Evolutionary conservation across 257 asterid species (phyloP).

Genomic region (Eucommia ulmoides): DNA sequence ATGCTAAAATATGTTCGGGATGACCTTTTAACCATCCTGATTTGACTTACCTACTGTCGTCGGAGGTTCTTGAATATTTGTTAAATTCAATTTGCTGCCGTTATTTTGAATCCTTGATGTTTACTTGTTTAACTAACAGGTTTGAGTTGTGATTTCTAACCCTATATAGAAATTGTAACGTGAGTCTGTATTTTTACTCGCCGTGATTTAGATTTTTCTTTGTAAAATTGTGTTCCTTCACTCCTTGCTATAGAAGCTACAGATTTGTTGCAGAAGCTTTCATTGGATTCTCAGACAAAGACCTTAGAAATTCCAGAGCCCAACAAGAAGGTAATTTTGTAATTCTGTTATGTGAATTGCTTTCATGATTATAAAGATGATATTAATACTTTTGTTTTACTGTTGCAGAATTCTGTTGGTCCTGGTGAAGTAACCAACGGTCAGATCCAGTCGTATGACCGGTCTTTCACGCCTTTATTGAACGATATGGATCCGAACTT

Average conservation of each 20-base stretch:
- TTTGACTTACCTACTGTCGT: no score
- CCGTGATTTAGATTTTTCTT: no score
- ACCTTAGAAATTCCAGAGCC: slow-evolving; percentile 31
- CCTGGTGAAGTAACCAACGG: slow-evolving; percentile 14
- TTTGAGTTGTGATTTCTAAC: no score
- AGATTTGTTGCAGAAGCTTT: slow-evolving; percentile 46
- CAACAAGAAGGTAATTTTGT: slow-evolving; percentile 28
- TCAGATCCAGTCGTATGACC: slow-evolving; percentile 27
- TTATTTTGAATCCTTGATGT: no score
- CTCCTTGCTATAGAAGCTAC: slow-evolving; percentile 37
- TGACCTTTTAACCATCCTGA: no score
- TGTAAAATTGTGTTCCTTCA: slow-evolving; percentile 25
- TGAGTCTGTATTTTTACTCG: no score
- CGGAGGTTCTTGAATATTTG: no score
- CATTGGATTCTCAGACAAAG: slow-evolving; percentile 46
- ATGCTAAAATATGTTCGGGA: no score
- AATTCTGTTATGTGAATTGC: neutral
- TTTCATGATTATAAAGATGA: neutral
- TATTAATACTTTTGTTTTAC: neutral
- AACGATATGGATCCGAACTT: neutral
- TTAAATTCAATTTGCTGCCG: no score
- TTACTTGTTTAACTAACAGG: no score
- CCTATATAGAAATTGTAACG: no score
- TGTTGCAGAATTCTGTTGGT: slow-evolving; percentile 32
- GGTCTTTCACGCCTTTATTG: slow-evolving; percentile 3